Conservation (phyloP, 2,329 filamentous ascomycete species). For the Tolypocladium sp. region DNA sequence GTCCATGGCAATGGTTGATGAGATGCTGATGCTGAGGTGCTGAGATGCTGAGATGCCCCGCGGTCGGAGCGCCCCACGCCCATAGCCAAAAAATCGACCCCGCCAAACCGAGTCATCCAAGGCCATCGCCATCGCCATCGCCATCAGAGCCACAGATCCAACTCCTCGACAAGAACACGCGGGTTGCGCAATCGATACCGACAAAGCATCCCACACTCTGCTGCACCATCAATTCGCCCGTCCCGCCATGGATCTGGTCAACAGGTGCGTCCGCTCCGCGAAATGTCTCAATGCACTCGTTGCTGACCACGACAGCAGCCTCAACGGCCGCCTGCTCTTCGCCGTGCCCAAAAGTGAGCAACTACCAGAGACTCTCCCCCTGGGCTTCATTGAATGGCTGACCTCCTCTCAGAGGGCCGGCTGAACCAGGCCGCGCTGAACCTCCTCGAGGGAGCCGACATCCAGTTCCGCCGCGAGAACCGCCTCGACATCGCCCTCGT, state of each 20-base stretch:
- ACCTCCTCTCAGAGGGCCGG: slow-evolving; percentile 63
- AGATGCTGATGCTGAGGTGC: no score
- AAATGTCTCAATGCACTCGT: neutral
- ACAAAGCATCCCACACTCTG: neutral
- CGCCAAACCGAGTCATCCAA: slow-evolving; percentile 12
- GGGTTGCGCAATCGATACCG: neutral
- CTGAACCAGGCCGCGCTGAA: slow-evolving; percentile 83
- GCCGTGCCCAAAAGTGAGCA: slow-evolving; percentile 92
- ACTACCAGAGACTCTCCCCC: neutral
- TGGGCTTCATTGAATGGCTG: neutral
- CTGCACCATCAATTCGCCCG: neutral
- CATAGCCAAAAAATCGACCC: neutral
- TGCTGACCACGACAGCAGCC: slow-evolving; percentile 36
- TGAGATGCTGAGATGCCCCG: slow-evolving; percentile 1
- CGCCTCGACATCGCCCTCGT: slow-evolving; percentile 95
- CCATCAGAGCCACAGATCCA: neutral
- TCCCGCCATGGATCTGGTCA: slow-evolving; percentile 39
- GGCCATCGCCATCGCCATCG: neutral
- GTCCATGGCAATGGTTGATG: no score
- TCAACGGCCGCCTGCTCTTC: slow-evolving; percentile 88
- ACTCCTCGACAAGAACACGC: neutral
- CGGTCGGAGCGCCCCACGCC: neutral
- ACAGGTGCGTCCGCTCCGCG: slow-evolving; percentile 32
- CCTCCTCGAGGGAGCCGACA: slow-evolving; percentile 85
- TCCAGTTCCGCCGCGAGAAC: slow-evolving; percentile 92